Evolutionary conservation across 2,329 filamentous ascomycete species (phyloP), one percentile per base, ranked within the genome.

Genomic region (Clarireedia hainanense): DNA sequence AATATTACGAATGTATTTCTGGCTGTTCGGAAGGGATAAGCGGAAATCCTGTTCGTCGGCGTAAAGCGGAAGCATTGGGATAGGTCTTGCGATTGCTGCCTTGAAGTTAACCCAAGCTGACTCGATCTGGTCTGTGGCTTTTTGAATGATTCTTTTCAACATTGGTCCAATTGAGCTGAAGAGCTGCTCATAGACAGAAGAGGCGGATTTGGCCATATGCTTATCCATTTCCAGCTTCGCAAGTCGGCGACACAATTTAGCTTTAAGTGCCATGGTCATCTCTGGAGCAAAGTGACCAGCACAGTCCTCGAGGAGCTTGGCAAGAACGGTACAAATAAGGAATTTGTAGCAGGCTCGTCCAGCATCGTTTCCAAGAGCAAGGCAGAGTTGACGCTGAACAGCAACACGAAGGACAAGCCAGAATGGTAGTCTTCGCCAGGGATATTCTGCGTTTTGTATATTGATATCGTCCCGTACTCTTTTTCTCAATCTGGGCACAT

Each of bases 381-480:
- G 58, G 30, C 69, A 73, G 0, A 87, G 70, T 7, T 77, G 72
- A 0, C 83, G 74, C 50, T 83, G 76, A 2, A 80, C 61, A 0
- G 75, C 72, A 1, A 88, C 81, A 0, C 83, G 78, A 4, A 88
- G 66, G 0, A 83, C 70, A 0, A 89, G 75, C 78, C 83, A 89
- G 50, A 79, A 75, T 0, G 85, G 76, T 1, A 76, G 77, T 39
- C 86, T 72, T 17, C 85, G 74, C 84, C 85, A 89, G 0, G 84
- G 84, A 0, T 72, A 64, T 1, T 74, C 67, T 0, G 74, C 71
- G 0, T 75, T 64, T 1, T 69, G 64, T 65, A 80, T 76, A 15
- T 73, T 74, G 0, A 86, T 76, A 17, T 86, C 83, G 50, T 88
- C 85, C 0, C 80, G 74, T 0, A 87, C 75, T 2, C 77, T 73